Percentiles rank a stretch among this genome's conserved stretches.
phyloP scores from a whole-genome alignment of 306 rosid species.

The Medicago arabica region DNA sequence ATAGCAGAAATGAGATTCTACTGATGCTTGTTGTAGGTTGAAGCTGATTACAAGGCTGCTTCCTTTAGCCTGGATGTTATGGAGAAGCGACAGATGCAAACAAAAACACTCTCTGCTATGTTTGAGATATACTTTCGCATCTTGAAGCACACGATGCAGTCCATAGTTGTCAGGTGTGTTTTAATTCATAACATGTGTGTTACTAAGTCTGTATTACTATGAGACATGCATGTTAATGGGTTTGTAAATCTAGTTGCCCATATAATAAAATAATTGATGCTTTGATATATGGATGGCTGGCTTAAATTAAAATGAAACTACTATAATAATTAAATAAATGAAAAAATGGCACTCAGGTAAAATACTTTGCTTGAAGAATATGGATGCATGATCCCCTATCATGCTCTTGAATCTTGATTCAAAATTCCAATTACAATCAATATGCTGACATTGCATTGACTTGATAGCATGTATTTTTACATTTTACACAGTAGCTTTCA shows the following conservation, averaged over 20 bases:
- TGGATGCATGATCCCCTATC: not conserved
- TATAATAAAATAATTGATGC: slow-evolving; percentile 3
- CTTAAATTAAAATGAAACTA: not conserved
- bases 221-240: not conserved
- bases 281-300: slow-evolving; percentile 16
- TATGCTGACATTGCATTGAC: not conserved
- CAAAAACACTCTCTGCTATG: slow-evolving; percentile 89
- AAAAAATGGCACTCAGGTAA: not conserved
- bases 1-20: slow-evolving; percentile 25
- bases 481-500: not conserved
- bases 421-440: slow-evolving; percentile 1
- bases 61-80: slow-evolving; percentile 70
- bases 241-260: slow-evolving; percentile 19
- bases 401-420: slow-evolving; percentile 16
- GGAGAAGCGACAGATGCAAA: slow-evolving; percentile 79
- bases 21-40: slow-evolving; percentile 63
- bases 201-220: not conserved
- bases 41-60: slow-evolving; percentile 93
- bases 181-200: slow-evolving; percentile 7
- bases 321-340: not conserved
- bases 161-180: slow-evolving; percentile 60
- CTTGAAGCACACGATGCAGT: slow-evolving; percentile 79
- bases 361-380: not conserved
- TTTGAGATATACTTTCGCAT: slow-evolving; percentile 93
- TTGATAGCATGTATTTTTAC: not conserved